Conservation (phyloP, 139 green algal genomes). For the Volvox reticuliferus region DNA sequence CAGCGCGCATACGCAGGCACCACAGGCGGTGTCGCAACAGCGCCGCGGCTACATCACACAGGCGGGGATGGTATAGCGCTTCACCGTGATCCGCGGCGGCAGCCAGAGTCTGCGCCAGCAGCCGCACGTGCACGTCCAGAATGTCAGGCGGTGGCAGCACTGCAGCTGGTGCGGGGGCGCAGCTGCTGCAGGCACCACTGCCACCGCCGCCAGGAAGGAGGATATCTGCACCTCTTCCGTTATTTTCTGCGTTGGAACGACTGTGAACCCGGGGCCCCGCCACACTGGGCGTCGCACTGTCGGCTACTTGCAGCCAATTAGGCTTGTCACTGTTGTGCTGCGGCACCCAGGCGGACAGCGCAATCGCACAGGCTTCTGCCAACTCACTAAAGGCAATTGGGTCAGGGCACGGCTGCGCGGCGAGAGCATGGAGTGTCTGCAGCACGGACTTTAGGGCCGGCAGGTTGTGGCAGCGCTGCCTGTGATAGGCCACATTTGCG, state of each 20-base stretch:
- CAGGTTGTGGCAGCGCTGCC: background rate
- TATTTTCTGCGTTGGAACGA: no score
- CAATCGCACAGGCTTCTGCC: background rate
- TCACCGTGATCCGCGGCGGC: background rate
- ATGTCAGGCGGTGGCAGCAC: background rate
- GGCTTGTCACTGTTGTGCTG: no score
- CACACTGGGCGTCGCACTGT: no score
- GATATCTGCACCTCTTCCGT: background rate
- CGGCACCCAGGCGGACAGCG: slow-evolving; percentile 18
- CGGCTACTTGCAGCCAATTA: no score
- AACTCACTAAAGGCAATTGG: background rate
- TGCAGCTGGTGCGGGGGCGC: no score
- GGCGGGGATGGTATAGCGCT: background rate
- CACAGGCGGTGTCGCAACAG: slow-evolving; percentile 24
- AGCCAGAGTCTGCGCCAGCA: slow-evolving; percentile 4
- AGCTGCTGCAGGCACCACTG: background rate
- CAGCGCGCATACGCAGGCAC: background rate
- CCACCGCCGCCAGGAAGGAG: background rate
- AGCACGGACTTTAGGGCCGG: slow-evolving; percentile 14
- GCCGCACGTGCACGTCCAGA: slow-evolving; percentile 12
- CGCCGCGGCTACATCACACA: background rate
- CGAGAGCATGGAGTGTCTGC: background rate
- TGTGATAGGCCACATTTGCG: no score
- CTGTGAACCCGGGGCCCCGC: no score
- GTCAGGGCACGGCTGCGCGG: background rate